Conservation (phyloP, 345 rosid species). For the Aquilaria sinensis region DNA sequence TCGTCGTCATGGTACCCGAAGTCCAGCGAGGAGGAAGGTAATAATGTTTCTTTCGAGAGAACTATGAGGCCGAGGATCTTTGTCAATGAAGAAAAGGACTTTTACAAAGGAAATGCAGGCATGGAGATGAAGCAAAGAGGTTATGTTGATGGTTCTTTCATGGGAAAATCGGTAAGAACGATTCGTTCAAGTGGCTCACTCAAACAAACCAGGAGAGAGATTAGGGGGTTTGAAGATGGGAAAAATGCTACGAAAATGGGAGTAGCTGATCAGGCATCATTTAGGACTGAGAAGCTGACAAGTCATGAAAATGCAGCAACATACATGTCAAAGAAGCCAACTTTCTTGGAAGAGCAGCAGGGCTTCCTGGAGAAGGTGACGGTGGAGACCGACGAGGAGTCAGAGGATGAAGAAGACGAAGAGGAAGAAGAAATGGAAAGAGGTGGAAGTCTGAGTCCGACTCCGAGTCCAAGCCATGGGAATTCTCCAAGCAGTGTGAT, state of each 20-base stretch:
- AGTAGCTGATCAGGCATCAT: conserved; percentile 21
- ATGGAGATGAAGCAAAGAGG: conserved; percentile 11
- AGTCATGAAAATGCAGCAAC: conserved; percentile 13
- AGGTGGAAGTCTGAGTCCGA: background rate
- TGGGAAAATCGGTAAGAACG: conserved; percentile 26
- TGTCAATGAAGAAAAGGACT: conserved; percentile 16
- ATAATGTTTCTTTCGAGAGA: conserved; percentile 19
- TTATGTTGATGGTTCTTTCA: conserved; percentile 12
- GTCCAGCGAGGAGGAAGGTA: conserved; percentile 11
- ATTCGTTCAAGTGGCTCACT: conserved; percentile 26
- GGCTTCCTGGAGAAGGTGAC: conserved; percentile 24
- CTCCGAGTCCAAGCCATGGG: conserved; percentile 17
- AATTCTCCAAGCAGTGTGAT: conserved; percentile 18
- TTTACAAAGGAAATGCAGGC: conserved; percentile 3
- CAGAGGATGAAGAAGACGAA: conserved; percentile 24
- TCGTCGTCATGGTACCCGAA: conserved; percentile 26
- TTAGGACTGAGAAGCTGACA: conserved; percentile 14
- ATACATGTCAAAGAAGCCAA: conserved; percentile 19
- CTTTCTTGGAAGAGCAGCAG: conserved; percentile 21
- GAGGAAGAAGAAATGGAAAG: conserved; percentile 5
- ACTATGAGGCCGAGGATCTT: conserved; percentile 16
- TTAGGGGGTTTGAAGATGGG: conserved; percentile 14
- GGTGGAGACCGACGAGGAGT: conserved; percentile 28
- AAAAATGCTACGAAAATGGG: conserved; percentile 1
- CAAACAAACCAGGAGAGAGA: conserved; percentile 17